Conservation (phyloP, 2,329 filamentous ascomycete species). For the Colletotrichum sp. region DNA sequence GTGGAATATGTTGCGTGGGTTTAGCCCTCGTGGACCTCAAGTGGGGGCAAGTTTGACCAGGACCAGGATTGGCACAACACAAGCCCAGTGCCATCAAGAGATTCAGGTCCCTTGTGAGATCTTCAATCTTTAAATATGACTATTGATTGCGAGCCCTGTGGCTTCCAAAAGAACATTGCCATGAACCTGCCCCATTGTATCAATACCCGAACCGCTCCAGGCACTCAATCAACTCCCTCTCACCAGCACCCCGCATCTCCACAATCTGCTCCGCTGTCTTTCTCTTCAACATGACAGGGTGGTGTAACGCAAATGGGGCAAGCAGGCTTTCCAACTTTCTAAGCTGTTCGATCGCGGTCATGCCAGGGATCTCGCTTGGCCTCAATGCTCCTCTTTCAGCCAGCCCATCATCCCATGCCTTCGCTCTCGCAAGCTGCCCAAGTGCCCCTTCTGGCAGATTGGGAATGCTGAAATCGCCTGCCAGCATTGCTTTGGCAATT, state of each 20-base stretch:
- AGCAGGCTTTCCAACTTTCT: not conserved
- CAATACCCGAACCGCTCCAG: not conserved
- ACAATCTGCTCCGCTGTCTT: not conserved
- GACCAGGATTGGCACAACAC: not conserved
- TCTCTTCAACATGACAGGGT: not conserved
- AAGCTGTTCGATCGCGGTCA: not conserved
- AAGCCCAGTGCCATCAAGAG: not conserved
- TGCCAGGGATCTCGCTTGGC: not conserved
- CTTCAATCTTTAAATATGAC: not conserved
- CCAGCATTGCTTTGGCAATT: constrained; percentile 2
- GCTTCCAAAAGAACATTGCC: not conserved
- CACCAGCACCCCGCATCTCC: not conserved
- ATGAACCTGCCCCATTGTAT: not conserved
- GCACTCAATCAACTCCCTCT: not conserved
- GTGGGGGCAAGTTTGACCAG: not conserved
- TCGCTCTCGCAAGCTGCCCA: not conserved
- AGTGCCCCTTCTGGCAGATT: not conserved
- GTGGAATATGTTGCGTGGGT: not conserved
- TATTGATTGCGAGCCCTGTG: rapidly evolving
- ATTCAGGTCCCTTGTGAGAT: not conserved
- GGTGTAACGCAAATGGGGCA: not conserved
- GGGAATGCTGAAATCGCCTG: not conserved
- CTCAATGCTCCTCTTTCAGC: not conserved
- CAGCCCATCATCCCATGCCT: not conserved
- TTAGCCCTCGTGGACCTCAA: not conserved